Base-by-base conservation (phyloP, 257 asterid genomes). In the Nyctanthes arbortristis region DNA sequence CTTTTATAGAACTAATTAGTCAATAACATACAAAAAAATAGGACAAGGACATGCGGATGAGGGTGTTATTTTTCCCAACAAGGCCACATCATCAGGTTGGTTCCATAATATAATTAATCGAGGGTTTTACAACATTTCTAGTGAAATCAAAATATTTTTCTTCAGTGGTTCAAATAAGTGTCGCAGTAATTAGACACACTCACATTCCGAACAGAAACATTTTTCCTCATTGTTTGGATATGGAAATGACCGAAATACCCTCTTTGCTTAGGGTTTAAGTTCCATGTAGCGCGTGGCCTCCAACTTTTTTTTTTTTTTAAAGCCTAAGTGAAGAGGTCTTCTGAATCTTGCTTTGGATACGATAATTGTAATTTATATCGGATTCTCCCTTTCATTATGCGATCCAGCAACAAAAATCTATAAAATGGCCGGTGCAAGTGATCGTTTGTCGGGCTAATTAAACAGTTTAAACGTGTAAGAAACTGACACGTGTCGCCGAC, bases 401-500 rank as follows among this genome's bases (percentile, higher is more conserved):
- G 22, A 24, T 13, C 31, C 55, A 34, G 54, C 33, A 65, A 60
- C 28, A 30, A 28, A 33, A 22, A 67, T 6, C 66, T 28, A 67
- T 29, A 66, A 59, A 64, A 39, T 63, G 84, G 80, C 39, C 84
- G 84, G 80, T 82, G 84, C 57, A 43, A 39, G 22, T 75, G 57
- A n/a, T n/a, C n/a, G n/a, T n/a, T 69, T 25, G 11, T 11, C n/a
- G 39, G 65, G 67, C 60, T 65, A 49, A 3, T 52, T 61, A 22
- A 40, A 68, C 18, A 7, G 37, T 32, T 22, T 58, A 30, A 43
- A 70, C 31, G 33, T 3, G 25, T 73, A 31, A 2, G 13, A 8
- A 8, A 14, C 80, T 61, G 59, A 73, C 87, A 79, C 87, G 77
- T 82, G 80, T 76, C 77, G 39, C 87, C 87, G 82, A 64, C 87